These are phyloP conservation scores for Solanum tarapatanum DNA, from an alignment of 257 asterid genomes.

Conservation along the genomic window DNA sequence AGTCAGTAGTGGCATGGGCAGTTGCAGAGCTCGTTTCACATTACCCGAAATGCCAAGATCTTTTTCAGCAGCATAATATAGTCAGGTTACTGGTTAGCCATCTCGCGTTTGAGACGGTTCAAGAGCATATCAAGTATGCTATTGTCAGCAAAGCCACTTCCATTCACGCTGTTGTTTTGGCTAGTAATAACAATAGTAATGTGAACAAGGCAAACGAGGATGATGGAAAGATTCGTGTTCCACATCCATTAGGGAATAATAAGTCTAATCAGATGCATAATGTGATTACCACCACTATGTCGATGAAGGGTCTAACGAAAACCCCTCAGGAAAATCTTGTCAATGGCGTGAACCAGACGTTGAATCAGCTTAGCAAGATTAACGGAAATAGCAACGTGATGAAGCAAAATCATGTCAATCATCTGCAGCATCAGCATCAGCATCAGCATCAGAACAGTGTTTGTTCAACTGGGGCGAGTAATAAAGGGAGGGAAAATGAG, in stretches of 20 bases:
- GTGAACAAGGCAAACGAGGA: conserved; percentile 3
- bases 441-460: background rate
- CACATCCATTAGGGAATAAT: conserved; percentile 10
- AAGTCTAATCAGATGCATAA: conserved; percentile 6
- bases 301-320: background rate
- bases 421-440: background rate
- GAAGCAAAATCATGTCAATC: background rate
- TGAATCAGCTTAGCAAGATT: background rate
- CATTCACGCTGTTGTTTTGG: conserved; percentile 58
- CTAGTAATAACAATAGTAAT: conserved; percentile 17
- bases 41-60: conserved; percentile 53
- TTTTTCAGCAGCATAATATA: conserved; percentile 50
- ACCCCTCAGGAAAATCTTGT: background rate
- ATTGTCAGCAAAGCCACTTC: conserved; percentile 55
- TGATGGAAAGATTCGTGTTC: background rate
- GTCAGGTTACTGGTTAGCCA: conserved; percentile 50
- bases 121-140: conserved; percentile 61
- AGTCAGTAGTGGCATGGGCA: conserved; percentile 69
- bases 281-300: conserved; percentile 11
- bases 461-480: background rate
- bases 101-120: conserved; percentile 56
- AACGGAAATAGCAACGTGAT: background rate
- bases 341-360: background rate
- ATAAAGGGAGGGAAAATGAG: conserved; percentile 14
- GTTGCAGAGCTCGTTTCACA: conserved; percentile 49